Evolutionary conservation across 31 red algal species (phyloP).

Genomic region (Porphyra umbilicalis): DNA sequence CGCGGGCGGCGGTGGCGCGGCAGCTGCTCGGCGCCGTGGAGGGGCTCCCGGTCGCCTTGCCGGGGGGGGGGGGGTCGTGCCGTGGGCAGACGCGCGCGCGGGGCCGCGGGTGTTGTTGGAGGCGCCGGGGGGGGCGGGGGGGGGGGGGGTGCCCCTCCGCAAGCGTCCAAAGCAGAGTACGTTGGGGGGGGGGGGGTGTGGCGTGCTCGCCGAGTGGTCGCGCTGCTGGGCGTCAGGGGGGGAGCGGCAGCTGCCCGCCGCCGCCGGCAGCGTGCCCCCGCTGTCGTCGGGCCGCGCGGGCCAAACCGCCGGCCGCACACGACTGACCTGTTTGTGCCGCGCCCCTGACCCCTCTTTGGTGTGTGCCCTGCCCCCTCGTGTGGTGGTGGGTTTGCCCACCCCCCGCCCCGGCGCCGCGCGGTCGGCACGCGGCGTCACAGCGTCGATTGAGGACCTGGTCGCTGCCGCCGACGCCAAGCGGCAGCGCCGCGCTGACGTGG

Average conservation of each 20-base stretch:
- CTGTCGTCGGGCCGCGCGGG: too few species aligned
- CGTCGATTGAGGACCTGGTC: background rate
- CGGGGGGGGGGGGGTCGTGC: background rate
- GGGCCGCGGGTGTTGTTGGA: background rate
- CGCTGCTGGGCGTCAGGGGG: too few species aligned
- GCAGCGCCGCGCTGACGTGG: background rate
- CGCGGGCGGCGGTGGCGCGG: conserved; percentile 31
- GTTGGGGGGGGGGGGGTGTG: background rate
- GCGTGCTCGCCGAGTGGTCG: too few species aligned
- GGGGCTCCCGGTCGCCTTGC: background rate
- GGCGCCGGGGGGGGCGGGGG: background rate
- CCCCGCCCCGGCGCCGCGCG: too few species aligned
- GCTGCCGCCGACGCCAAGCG: background rate
- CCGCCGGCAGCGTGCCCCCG: too few species aligned
- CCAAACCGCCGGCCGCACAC: too few species aligned
- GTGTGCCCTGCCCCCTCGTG: too few species aligned
- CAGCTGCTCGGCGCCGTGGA: conserved; percentile 21
- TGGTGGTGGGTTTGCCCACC: too few species aligned
- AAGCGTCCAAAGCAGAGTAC: background rate
- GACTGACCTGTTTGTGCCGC: too few species aligned
- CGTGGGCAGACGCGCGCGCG: background rate
- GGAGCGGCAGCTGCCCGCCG: too few species aligned
- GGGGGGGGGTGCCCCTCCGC: background rate
- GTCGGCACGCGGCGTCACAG: too few species aligned
- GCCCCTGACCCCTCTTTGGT: too few species aligned